Percentiles rank a stretch among this genome's conserved stretches.
These are phyloP conservation scores for Paratinospora sagittata DNA, from an alignment of 164 flowering plant genomes.

Conservation along the genomic window DNA sequence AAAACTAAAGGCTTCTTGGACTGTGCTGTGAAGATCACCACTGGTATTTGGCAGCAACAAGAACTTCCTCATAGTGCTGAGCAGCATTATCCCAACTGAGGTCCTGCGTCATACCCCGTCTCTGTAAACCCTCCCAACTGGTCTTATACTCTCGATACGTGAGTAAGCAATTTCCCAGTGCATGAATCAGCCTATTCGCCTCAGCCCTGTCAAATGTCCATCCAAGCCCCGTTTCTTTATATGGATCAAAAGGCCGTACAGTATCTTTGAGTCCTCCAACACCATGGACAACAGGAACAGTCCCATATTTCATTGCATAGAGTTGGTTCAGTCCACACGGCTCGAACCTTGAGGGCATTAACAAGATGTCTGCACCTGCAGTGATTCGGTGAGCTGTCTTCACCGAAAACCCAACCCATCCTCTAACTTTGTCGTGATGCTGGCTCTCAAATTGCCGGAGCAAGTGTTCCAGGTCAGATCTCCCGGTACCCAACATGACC, in stretches of 20 bases:
- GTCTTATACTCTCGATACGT: constrained; percentile 72
- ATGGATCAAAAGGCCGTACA: constrained; percentile 81
- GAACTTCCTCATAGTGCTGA: constrained; percentile 75
- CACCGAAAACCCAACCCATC: constrained; percentile 97
- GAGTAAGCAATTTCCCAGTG: constrained; percentile 70
- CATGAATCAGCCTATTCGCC: constrained; percentile 48
- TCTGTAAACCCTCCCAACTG: constrained; percentile 93
- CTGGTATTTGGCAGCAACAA: constrained; percentile 91
- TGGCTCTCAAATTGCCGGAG: constrained; percentile 63
- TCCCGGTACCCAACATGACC: constrained; percentile 86
- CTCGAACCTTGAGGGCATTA: constrained; percentile 96
- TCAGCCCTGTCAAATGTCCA: constrained; percentile 91
- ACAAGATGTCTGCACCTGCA: constrained; percentile 84
- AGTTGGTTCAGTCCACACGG: constrained; percentile 97
- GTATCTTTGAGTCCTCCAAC: constrained; percentile 95
- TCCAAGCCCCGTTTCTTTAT: constrained; percentile 64
- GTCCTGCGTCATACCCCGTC: constrained; percentile 84
- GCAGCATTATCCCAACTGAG: constrained; percentile 98
- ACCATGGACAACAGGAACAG: constrained; percentile 92
- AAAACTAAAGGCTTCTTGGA: neutral
- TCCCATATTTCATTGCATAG: constrained; percentile 92
- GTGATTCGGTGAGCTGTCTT: constrained; percentile 83
- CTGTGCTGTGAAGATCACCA: constrained; percentile 44
- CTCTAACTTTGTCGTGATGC: constrained; percentile 56
- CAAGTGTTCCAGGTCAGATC: constrained; percentile 70